Evolutionary conservation across 352 stramenopile genomes (phyloP), one percentile per base, ranked within the genome.

Genomic region (Pythium dissimile): DNA sequence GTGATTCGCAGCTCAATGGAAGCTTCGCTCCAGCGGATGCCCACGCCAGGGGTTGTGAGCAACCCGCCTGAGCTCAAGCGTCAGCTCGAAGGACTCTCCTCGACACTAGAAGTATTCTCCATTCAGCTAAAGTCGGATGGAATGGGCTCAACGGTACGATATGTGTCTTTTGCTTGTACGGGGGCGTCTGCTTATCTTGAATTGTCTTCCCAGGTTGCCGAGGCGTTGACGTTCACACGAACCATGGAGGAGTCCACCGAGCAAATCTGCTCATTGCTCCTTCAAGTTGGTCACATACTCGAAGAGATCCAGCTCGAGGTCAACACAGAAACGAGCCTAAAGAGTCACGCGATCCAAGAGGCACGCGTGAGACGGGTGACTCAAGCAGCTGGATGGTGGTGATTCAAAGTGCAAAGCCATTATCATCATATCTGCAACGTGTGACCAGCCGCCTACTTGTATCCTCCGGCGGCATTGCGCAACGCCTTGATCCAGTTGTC

Each of bases 401-500:
- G 46, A 67, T 30, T 15, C 1, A 13, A 54, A 3, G 2, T 10
- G 23, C 4, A 24, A 15, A 38, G 13, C 21, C 15, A 45, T 27
- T n/a, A 30, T 54, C 5, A 43, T n/a, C 23, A 15, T 32, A n/a
- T n/a, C n/a, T n/a, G n/a, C n/a, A n/a, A n/a, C n/a, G n/a, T n/a
- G n/a, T n/a, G n/a, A n/a, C n/a, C n/a, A n/a, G n/a, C n/a, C n/a
- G n/a, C n/a, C n/a, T 44, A 54, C 38, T 66, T 66, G 50, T 67
- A 67, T 30, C 51, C 53, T 24, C 61, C 61, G 16, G 61, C 53
- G 5, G 61, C 39, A 20, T 54, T 27, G 20, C 81, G 83, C 47
- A 95, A 61, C 43, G 80, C 88, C 26, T 88, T 64, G 43, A 95
- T 89, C 85, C 85, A 95, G 23, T 77, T 70, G 42, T 92, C 79